A percentile compares a stretch with the other conserved stretches of the same genome.
These are phyloP conservation scores for Poronia punctata DNA, from an alignment of 495 filamentous ascomycete species.

Conservation along the genomic window DNA sequence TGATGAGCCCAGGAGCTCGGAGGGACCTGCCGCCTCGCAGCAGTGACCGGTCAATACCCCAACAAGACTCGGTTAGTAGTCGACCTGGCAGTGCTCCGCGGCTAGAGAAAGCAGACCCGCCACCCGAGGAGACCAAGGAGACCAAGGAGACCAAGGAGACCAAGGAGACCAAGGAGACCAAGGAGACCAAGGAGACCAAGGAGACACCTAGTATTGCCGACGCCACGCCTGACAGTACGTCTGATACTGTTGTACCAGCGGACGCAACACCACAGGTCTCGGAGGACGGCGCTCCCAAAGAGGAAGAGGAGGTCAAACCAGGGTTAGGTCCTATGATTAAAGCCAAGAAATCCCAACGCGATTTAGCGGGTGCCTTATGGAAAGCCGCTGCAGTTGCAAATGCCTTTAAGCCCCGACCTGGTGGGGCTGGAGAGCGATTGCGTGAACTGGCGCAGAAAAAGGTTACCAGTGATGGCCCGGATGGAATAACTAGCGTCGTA, in stretches of 20 bases:
- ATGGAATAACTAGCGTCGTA: constrained; percentile 83
- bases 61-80: constrained; percentile 27
- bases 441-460: constrained; percentile 48
- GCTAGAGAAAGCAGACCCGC: constrained; percentile 7
- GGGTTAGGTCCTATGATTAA: constrained; percentile 90
- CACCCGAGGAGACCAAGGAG: constrained; percentile 11
- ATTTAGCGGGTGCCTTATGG: constrained; percentile 71
- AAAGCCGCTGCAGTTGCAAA: constrained; percentile 74
- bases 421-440: constrained; percentile 71
- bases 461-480: constrained; percentile 51
- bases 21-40: constrained; percentile 42
- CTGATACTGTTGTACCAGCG: constrained; percentile 15
- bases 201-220: constrained; percentile 5
- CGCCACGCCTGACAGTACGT: constrained; percentile 15
- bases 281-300: constrained; percentile 26
- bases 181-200: constrained; percentile 9
- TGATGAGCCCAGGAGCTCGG: constrained; percentile 43
- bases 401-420: constrained; percentile 77
- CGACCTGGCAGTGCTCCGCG: constrained; percentile 12
- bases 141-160: too few relatives aligned
- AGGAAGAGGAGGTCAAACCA: constrained; percentile 54
- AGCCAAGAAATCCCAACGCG: constrained; percentile 55
- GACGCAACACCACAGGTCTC: constrained; percentile 15
- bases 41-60: constrained; percentile 35
- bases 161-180: too few relatives aligned